These are phyloP conservation scores for Massarina eburnea DNA, from an alignment of 2,329 filamentous ascomycete species.

Conservation along the genomic window DNA sequence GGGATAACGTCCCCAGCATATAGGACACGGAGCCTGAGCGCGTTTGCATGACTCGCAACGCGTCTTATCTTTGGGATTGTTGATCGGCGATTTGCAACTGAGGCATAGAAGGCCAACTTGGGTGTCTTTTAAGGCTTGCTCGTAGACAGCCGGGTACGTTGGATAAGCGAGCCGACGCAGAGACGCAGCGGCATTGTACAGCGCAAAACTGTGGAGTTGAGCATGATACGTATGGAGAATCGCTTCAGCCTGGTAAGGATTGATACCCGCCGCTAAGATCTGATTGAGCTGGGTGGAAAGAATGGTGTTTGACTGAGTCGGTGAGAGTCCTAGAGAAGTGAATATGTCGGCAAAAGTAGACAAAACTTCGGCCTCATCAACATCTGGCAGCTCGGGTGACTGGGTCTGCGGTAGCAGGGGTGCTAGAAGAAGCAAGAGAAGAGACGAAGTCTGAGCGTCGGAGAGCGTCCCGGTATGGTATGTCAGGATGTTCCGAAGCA, in stretches of 20 bases:
- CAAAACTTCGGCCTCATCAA: slow-evolving; percentile 37
- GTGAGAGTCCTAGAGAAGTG: slow-evolving; percentile 39
- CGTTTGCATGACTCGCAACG: slow-evolving; percentile 55
- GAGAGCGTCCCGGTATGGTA: slow-evolving; percentile 46
- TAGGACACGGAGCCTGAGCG: slow-evolving; percentile 46
- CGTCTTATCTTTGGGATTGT: slow-evolving; percentile 53
- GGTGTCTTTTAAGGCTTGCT: slow-evolving; percentile 58
- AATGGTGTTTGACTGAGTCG: slow-evolving; percentile 44
- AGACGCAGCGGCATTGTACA: slow-evolving; percentile 56
- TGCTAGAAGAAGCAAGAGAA: slow-evolving; percentile 50
- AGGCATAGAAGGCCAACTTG: slow-evolving; percentile 58
- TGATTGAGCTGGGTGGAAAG: slow-evolving; percentile 44
- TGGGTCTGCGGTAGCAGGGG: slow-evolving; percentile 49
- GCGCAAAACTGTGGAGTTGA: slow-evolving; percentile 51
- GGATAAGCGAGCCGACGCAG: slow-evolving; percentile 60
- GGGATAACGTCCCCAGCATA: slow-evolving; percentile 48
- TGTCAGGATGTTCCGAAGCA: slow-evolving; percentile 45
- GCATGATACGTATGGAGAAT: slow-evolving; percentile 61
- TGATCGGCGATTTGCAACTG: slow-evolving; percentile 58
- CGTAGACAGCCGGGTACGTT: slow-evolving; percentile 58
- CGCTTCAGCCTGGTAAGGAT: slow-evolving; percentile 56
- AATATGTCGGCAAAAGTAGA: slow-evolving; percentile 45
- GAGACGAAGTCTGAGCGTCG: slow-evolving; percentile 51
- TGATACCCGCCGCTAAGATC: slow-evolving; percentile 47
- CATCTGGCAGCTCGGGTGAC: slow-evolving; percentile 26